Conservation (phyloP, 139 green algal genomes). For the Asterochloris erici region DNA sequence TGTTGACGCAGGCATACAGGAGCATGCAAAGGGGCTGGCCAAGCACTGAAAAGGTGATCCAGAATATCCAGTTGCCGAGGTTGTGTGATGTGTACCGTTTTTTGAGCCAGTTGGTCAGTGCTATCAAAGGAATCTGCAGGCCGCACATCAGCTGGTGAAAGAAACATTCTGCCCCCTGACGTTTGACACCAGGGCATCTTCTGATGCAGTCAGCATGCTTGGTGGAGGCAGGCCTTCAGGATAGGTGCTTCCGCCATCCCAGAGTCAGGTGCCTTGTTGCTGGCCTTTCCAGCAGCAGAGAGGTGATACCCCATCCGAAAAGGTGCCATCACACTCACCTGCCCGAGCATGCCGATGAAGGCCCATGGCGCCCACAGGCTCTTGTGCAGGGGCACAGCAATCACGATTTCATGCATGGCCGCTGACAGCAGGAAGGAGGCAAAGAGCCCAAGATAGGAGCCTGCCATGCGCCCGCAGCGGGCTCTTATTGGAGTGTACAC, state of each 20-base stretch:
- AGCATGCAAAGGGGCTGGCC: slow-evolving; percentile 84
- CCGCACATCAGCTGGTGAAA: neutral
- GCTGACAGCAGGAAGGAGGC: slow-evolving; percentile 75
- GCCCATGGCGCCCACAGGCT: slow-evolving; percentile 60
- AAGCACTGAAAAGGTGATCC: slow-evolving; percentile 89
- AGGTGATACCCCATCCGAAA: too few relatives aligned
- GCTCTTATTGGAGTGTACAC: slow-evolving; percentile 81
- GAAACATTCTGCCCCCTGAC: too few relatives aligned
- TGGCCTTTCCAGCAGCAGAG: too few relatives aligned
- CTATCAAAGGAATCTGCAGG: slow-evolving; percentile 69
- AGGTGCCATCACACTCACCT: slow-evolving; percentile 28
- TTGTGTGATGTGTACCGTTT: slow-evolving; percentile 41
- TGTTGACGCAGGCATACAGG: slow-evolving; percentile 47
- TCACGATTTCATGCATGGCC: slow-evolving; percentile 80
- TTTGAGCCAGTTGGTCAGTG: slow-evolving; percentile 60
- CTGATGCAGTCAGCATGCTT: too few relatives aligned
- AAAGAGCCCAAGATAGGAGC: slow-evolving; percentile 18
- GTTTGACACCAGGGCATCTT: too few relatives aligned
- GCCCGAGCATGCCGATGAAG: slow-evolving; percentile 79
- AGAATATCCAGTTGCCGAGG: slow-evolving; percentile 84
- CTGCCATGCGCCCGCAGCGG: slow-evolving; percentile 18
- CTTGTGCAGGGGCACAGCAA: slow-evolving; percentile 88
- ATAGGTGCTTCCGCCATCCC: too few relatives aligned
- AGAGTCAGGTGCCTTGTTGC: too few relatives aligned
- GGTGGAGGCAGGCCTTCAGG: too few relatives aligned